phyloP scores from a whole-genome alignment of 2,329 filamentous ascomycete genomes.

The Dothideomycetes sp. region DNA sequence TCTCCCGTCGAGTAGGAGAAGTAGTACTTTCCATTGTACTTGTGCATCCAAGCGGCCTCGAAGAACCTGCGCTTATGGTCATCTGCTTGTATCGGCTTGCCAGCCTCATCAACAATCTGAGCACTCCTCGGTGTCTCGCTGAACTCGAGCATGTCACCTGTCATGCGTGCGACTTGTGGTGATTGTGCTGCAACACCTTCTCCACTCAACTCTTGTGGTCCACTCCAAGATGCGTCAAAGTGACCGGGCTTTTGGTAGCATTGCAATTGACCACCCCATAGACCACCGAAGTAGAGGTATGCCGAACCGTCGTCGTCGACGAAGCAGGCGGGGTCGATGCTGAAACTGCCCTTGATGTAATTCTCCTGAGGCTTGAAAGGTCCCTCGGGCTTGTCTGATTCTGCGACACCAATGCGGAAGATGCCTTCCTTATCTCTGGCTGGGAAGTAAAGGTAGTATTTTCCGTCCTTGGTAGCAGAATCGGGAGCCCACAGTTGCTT shows the following conservation, averaged over 20 bases:
- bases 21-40: conserved; percentile 60
- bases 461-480: conserved; percentile 57
- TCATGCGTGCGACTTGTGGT: conserved; percentile 58
- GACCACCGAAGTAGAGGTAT: conserved; percentile 67
- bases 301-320: conserved; percentile 58
- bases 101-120: conserved; percentile 54
- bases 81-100: conserved; percentile 50
- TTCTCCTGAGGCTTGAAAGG: conserved; percentile 59
- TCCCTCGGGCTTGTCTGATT: conserved; percentile 53
- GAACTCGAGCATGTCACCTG: conserved; percentile 57
- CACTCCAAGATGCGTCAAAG: conserved; percentile 49
- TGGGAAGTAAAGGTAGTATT: conserved; percentile 71
- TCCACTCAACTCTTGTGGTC: conserved; percentile 52
- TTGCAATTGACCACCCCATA: conserved; percentile 75
- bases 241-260: conserved; percentile 54
- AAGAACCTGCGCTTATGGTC: conserved; percentile 72
- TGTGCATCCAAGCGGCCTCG: conserved; percentile 74
- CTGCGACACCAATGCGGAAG: conserved; percentile 68
- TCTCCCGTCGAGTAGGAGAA: conserved; percentile 73
- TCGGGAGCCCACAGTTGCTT: conserved; percentile 79
- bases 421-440: conserved; percentile 60
- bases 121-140: conserved; percentile 48
- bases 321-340: conserved; percentile 67
- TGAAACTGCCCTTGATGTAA: conserved; percentile 60
- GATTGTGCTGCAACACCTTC: conserved; percentile 48